Conservation (phyloP, 306 rosid genomes). For the Sindora glabra region DNA sequence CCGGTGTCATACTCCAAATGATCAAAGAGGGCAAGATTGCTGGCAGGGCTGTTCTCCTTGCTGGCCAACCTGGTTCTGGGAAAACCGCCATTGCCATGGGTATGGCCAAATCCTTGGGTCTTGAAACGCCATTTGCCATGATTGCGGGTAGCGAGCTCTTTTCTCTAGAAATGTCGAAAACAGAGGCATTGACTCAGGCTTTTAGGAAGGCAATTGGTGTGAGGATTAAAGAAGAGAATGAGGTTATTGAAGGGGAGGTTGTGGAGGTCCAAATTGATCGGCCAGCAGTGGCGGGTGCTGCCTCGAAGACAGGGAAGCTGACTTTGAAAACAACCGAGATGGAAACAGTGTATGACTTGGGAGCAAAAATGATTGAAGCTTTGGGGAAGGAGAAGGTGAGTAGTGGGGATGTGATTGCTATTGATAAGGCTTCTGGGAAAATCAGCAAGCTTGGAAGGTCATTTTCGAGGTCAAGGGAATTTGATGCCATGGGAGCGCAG, state of each 20-base stretch:
- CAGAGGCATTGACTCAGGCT: slow-evolving; percentile 85
- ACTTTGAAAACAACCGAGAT: slow-evolving; percentile 92
- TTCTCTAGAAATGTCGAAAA: slow-evolving; percentile 90
- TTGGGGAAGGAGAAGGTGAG: slow-evolving; percentile 89
- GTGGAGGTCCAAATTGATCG: slow-evolving; percentile 92
- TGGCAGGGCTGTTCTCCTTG: slow-evolving; percentile 80
- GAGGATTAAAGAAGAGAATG: slow-evolving; percentile 94
- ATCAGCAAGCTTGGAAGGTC: slow-evolving; percentile 93
- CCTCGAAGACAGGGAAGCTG: slow-evolving; percentile 82
- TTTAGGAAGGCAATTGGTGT: slow-evolving; percentile 92
- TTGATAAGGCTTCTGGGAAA: slow-evolving; percentile 81
- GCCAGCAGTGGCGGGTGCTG: slow-evolving; percentile 75
- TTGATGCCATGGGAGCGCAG: slow-evolving; percentile 91
- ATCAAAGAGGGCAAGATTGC: slow-evolving; percentile 88
- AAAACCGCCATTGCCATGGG: slow-evolving; percentile 99
- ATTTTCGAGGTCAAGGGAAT: slow-evolving; percentile 85
- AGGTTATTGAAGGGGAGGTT: slow-evolving; percentile 90
- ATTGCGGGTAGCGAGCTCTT: slow-evolving; percentile 91
- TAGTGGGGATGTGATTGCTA: slow-evolving; percentile 75
- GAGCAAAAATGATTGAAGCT: slow-evolving; percentile 96
- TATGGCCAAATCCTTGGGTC: slow-evolving; percentile 96
- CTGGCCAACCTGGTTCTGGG: slow-evolving; percentile 95
- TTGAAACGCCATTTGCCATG: slow-evolving; percentile 95
- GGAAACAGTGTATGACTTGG: slow-evolving; percentile 95
- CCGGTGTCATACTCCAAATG: slow-evolving; percentile 92